A percentile compares a stretch with the other conserved stretches of the same genome.
Conservation (phyloP, 2,329 filamentous ascomycete genomes). For the Aspergillus sp. region DNA sequence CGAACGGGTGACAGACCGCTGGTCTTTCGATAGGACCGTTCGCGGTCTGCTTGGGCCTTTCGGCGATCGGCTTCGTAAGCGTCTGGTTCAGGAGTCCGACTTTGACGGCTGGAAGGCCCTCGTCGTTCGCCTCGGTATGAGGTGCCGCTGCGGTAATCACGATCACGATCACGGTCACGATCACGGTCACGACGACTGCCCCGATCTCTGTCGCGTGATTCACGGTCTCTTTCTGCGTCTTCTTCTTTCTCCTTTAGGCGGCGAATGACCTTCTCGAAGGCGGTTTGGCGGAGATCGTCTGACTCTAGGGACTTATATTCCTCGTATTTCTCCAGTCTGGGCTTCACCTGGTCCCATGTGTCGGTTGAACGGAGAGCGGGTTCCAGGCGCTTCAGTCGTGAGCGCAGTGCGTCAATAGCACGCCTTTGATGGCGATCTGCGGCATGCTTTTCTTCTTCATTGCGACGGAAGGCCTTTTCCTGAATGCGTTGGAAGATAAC, state of each 20-base stretch:
- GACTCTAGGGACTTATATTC: slow-evolving; percentile 82
- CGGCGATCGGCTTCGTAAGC: slow-evolving; percentile 93
- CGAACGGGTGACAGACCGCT: slow-evolving; percentile 58
- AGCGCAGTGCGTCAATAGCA: slow-evolving; percentile 79
- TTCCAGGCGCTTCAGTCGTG: slow-evolving; percentile 83
- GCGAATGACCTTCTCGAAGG: slow-evolving; percentile 89
- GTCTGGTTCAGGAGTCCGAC: slow-evolving; percentile 87
- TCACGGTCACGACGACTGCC: slow-evolving; percentile 50
- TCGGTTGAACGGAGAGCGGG: slow-evolving; percentile 76
- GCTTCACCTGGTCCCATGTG: slow-evolving; percentile 83
- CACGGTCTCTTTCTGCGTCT: slow-evolving; percentile 65
- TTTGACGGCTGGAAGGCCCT: slow-evolving; percentile 57
- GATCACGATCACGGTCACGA: slow-evolving; percentile 58
- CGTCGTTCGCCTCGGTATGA: slow-evolving; percentile 39
- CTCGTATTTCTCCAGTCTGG: slow-evolving; percentile 74
- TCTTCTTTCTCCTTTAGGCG: slow-evolving; percentile 90
- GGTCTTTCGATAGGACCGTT: slow-evolving; percentile 87
- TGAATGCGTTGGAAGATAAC: slow-evolving; percentile 85
- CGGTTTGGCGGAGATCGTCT: slow-evolving; percentile 77
- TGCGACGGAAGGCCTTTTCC: slow-evolving; percentile 79
- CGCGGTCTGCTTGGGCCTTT: slow-evolving; percentile 89
- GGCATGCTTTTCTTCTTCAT: slow-evolving; percentile 78
- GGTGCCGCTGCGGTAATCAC: slow-evolving; percentile 52
- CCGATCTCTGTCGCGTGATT: slow-evolving; percentile 49
- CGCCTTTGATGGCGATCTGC: slow-evolving; percentile 83